Evolutionary conservation across 805 yeast genomes (phyloP), one percentile per base, ranked within the genome.

Genomic region (Yamadazyma endophytica): DNA sequence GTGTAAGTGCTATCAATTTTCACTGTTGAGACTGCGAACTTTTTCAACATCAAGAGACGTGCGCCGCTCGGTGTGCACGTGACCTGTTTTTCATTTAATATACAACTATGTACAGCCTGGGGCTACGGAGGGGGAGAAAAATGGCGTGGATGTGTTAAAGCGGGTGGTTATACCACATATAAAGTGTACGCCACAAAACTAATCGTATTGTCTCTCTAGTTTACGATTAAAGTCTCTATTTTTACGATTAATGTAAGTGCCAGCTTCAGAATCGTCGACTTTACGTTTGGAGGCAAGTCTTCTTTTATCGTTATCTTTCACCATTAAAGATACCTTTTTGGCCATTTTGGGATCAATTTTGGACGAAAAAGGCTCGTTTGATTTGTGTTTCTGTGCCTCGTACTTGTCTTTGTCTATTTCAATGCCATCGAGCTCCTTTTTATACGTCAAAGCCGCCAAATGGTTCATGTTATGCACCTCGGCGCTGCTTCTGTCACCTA

Each of bases 141-240:
- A n/a, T n/a, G n/a, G n/a, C n/a, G n/a, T n/a, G n/a, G n/a, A n/a
- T n/a, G n/a, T n/a, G n/a, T n/a, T n/a, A n/a, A 6, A 9, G 9
- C 28, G 6, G 18, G 6, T n/a, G 16, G 16, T 12, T 5, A 12
- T 9, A 14, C n/a, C 16, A 13, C 18, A 20, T 21, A 6, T 21
- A 9, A 7, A n/a, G 11, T 9, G n/a, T 23, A 17, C 9, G 15
- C 26, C 26, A 24, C 21, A 34, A 11, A 30, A 16, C 8, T 34
- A 19, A 18, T 37, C 70, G 43, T 76, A 78, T 39, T 76, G 76
- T 19, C 88, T 61, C 26, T 72, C 54, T 41, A 84, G 58, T 47
- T 84, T 83, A 49, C 71, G 73, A 56, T 83, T 84, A 56, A 83
- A 84, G 43, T 80, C 79, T 49, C 70, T 73, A 61, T 84, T 84